A percentile compares a stretch with the other conserved stretches of the same genome.
Evolutionary conservation across 495 filamentous ascomycete species (phyloP).

Genomic region (Annulohypoxylon stygium): DNA sequence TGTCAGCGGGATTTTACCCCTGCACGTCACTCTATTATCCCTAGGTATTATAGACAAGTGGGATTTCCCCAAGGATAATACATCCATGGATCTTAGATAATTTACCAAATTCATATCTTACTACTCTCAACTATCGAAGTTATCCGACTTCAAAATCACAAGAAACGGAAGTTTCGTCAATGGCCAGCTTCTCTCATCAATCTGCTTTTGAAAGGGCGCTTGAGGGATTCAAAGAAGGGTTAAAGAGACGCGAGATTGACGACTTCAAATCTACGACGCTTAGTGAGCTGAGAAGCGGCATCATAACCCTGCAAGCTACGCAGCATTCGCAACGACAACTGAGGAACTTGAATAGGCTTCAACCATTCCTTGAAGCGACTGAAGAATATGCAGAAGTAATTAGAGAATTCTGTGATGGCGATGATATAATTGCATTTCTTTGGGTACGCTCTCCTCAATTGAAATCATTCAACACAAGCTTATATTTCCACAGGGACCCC

Average conservation of each 20-base stretch:
- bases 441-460: slow-evolving; percentile 43
- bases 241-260: not conserved
- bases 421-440: slow-evolving; percentile 51
- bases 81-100: too few species aligned
- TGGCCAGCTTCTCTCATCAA: too few species aligned
- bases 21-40: too few species aligned
- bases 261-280: slow-evolving; percentile 12
- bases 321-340: slow-evolving; percentile 41
- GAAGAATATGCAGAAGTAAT: slow-evolving; percentile 53
- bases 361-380: slow-evolving; percentile 54
- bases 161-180: too few species aligned
- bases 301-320: slow-evolving; percentile 47
- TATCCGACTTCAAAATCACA: too few species aligned
- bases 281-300: slow-evolving; percentile 38
- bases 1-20: too few species aligned
- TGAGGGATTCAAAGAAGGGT: not conserved
- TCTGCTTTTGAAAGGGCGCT: not conserved
- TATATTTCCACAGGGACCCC: slow-evolving; percentile 9
- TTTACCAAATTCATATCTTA: too few species aligned
- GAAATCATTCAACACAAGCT: not conserved
- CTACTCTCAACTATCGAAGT: too few species aligned
- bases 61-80: too few species aligned
- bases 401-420: slow-evolving; percentile 47
- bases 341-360: slow-evolving; percentile 44
- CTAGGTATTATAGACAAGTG: too few species aligned